Conservation (phyloP, 2,329 filamentous ascomycete species). For the Diplodia sapinea region DNA sequence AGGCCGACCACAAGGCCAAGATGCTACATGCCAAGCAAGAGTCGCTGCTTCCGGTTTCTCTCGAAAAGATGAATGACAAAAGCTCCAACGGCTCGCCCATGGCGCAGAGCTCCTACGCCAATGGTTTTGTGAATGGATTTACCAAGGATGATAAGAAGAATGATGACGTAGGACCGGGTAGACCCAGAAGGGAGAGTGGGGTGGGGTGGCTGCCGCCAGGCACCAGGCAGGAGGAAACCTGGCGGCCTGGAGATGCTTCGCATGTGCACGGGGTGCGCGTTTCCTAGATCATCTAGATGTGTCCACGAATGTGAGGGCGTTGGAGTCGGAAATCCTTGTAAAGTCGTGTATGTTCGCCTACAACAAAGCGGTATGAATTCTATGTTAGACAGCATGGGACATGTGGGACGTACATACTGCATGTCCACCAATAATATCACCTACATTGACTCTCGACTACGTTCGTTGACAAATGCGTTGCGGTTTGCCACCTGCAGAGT, state of each 20-base stretch:
- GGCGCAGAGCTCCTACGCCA: conserved; percentile 25
- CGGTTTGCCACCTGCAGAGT: too few species aligned
- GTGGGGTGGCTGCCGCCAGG: conserved; percentile 73
- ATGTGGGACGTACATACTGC: conserved; percentile 4
- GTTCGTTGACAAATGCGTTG: too few species aligned
- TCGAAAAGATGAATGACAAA: conserved; percentile 29
- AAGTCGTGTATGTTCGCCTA: conserved; percentile 18
- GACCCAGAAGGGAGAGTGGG: conserved; percentile 49
- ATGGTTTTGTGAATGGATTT: conserved; percentile 33
- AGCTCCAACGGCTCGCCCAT: conserved; percentile 10
- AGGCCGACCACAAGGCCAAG: conserved; percentile 79
- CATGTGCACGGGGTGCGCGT: conserved; percentile 28
- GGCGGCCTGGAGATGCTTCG: conserved; percentile 51
- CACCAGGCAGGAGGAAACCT: conserved; percentile 86
- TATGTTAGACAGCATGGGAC: background rate
- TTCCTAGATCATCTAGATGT: conserved; percentile 26
- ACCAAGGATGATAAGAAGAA: conserved; percentile 61
- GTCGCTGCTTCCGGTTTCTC: conserved; percentile 65
- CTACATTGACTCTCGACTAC: background rate
- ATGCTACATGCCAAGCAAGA: conserved; percentile 65
- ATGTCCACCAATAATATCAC: background rate
- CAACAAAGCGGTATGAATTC: conserved; percentile 21
- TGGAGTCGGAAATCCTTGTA: conserved; percentile 12
- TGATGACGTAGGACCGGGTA: conserved; percentile 56
- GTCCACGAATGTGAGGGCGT: conserved; percentile 20